Conservation (phyloP, 192 early-diverging fungal species). For the Endogone sp. region DNA sequence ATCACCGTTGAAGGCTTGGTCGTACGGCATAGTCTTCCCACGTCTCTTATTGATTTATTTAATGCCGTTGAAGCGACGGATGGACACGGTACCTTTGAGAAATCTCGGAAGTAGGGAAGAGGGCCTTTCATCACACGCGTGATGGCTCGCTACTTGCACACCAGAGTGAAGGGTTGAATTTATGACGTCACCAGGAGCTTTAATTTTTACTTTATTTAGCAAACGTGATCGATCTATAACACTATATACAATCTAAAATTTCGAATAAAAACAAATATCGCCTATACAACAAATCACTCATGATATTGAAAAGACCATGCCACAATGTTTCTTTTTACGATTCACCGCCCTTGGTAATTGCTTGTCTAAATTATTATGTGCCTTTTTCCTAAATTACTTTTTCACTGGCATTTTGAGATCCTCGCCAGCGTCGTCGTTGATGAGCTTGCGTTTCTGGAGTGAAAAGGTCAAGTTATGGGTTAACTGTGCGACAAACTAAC, state of each 20-base stretch:
- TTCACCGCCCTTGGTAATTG: no score
- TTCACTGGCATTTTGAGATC: neutral
- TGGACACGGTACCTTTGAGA: neutral
- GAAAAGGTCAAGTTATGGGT: no score
- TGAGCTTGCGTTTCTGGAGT: neutral
- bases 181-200: neutral
- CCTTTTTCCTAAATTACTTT: neutral
- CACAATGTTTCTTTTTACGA: no score
- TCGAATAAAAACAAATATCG: no score
- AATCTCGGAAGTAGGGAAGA: neutral
- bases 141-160: neutral
- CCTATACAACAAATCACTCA: no score
- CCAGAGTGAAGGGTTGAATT: neutral
- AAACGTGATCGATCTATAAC: no score
- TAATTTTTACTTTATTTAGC: no score
- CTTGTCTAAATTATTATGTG: no score
- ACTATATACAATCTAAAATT: no score
- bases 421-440: neutral
- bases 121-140: neutral
- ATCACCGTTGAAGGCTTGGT: neutral
- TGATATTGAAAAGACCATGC: no score
- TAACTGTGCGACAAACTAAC: no score
- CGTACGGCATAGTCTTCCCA: neutral
- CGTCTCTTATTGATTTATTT: neutral
- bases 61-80: neutral